Evolutionary conservation across 106 monocot species (phyloP).

Genomic region (Phalaenopsis aphrodite): DNA sequence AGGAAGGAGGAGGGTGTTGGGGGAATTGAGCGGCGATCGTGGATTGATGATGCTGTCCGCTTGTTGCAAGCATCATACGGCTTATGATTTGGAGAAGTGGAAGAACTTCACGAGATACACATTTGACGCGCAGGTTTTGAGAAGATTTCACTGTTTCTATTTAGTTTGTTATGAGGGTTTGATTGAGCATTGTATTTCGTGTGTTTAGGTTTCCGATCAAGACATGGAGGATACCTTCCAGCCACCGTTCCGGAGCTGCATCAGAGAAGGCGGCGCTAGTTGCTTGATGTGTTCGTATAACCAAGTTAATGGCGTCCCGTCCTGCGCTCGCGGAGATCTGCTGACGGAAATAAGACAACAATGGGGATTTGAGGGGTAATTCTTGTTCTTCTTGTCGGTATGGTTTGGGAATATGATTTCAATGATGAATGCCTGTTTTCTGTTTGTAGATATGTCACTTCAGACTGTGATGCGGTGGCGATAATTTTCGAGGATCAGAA

Average conservation of each 20-base stretch:
- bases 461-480: conserved; percentile 92
- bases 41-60: conserved; percentile 68
- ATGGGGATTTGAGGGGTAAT: conserved; percentile 86
- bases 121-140: conserved; percentile 69
- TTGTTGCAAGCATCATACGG: conserved; percentile 96
- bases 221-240: conserved; percentile 89
- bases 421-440: background rate
- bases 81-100: conserved; percentile 95
- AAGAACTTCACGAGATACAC: conserved; percentile 51
- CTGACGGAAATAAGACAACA: conserved; percentile 45
- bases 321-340: conserved; percentile 59
- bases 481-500: conserved; percentile 81
- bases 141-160: background rate
- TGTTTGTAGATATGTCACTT: conserved; percentile 67
- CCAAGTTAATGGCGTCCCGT: conserved; percentile 79
- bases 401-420: background rate
- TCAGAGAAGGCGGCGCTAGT: conserved; percentile 57
- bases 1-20: conserved; percentile 9
- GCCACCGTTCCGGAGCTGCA: conserved; percentile 79
- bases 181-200: background rate
- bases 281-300: conserved; percentile 99
- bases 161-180: background rate
- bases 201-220: conserved; percentile 62
- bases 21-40: background rate
- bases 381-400: background rate